Evolutionary conservation across 1,284 basidiomycete genomes (phyloP).

Genomic region (Vanrija sp.): DNA sequence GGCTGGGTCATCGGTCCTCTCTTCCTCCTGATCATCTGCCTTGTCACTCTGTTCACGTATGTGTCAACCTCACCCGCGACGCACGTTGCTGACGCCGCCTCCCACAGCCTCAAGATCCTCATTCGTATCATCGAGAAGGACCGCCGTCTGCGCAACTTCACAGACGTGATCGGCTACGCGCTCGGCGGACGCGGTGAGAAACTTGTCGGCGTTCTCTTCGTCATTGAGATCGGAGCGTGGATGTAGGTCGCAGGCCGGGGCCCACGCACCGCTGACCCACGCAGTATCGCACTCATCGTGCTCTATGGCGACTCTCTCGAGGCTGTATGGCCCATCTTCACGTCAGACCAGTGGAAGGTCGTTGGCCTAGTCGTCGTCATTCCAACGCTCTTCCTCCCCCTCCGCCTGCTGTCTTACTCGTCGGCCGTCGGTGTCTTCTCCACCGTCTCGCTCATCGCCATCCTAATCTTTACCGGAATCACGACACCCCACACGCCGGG

Average conservation of each 20-base stretch:
- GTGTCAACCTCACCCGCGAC: constrained; percentile 37
- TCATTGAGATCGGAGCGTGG: constrained; percentile 72
- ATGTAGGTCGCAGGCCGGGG: constrained; percentile 24
- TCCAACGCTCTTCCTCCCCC: constrained; percentile 76
- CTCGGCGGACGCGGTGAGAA: constrained; percentile 62
- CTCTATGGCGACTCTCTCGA: constrained; percentile 78
- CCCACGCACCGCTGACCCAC: neutral
- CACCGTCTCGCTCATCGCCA: constrained; percentile 68
- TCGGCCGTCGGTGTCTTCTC: constrained; percentile 77
- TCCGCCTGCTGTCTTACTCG: constrained; percentile 79
- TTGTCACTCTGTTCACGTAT: constrained; percentile 78
- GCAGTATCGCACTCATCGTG: constrained; percentile 74
- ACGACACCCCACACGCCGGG: constrained; percentile 62
- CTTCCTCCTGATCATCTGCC: constrained; percentile 68
- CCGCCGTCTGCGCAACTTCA: constrained; percentile 39
- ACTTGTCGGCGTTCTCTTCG: constrained; percentile 70
- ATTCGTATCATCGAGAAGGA: constrained; percentile 44
- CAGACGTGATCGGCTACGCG: constrained; percentile 41
- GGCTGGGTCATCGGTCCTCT: constrained; percentile 76
- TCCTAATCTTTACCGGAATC: constrained; percentile 75
- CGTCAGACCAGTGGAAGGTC: constrained; percentile 70
- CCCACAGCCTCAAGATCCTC: constrained; percentile 41
- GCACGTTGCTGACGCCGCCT: neutral
- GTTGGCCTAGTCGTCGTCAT: constrained; percentile 66
- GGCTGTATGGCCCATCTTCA: constrained; percentile 63